Percentiles rank a stretch among this genome's conserved stretches.
Evolutionary conservation across 2,329 filamentous ascomycete species (phyloP).

Genomic region (Trematosphaeria pertusa): DNA sequence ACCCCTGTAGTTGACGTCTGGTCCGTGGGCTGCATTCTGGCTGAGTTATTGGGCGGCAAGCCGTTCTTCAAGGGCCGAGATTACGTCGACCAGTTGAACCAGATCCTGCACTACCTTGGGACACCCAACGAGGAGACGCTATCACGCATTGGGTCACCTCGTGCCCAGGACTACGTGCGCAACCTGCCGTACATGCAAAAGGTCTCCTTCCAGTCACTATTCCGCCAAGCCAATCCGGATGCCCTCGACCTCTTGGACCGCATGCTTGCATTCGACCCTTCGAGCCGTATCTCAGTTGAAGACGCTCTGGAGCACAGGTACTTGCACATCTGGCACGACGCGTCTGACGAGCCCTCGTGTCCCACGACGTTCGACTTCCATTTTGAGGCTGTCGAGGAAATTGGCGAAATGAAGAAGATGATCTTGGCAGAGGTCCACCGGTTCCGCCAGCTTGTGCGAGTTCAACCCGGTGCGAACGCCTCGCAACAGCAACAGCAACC

Average conservation of each 20-base stretch:
- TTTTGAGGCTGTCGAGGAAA: conserved; percentile 97
- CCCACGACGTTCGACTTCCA: conserved; percentile 97
- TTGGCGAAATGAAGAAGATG: conserved; percentile 94
- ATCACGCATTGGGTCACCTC: conserved; percentile 89
- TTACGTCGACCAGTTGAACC: conserved; percentile 99
- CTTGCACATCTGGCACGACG: conserved; percentile 97
- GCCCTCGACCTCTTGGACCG: conserved; percentile 93
- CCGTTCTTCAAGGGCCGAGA: conserved; percentile 99
- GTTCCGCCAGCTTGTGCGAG: conserved; percentile 71
- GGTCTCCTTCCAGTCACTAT: conserved; percentile 84
- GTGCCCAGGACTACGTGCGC: conserved; percentile 97
- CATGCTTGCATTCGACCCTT: conserved; percentile 97
- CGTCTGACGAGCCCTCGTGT: conserved; percentile 92
- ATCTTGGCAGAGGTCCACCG: conserved; percentile 92
- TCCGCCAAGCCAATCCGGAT: conserved; percentile 94
- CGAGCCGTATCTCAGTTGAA: conserved; percentile 91
- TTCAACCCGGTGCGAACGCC: conserved; percentile 44
- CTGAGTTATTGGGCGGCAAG: conserved; percentile 91
- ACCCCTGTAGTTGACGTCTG: conserved; percentile 84
- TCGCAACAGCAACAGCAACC: conserved; percentile 51
- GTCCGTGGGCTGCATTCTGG: conserved; percentile 98
- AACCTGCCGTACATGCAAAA: conserved; percentile 96
- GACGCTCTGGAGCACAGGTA: conserved; percentile 96
- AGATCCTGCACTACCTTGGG: conserved; percentile 96
- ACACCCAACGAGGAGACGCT: conserved; percentile 96